Base-by-base conservation (phyloP, 2,329 filamentous ascomycete genomes). In the Colletotrichum lindemuthianum region DNA sequence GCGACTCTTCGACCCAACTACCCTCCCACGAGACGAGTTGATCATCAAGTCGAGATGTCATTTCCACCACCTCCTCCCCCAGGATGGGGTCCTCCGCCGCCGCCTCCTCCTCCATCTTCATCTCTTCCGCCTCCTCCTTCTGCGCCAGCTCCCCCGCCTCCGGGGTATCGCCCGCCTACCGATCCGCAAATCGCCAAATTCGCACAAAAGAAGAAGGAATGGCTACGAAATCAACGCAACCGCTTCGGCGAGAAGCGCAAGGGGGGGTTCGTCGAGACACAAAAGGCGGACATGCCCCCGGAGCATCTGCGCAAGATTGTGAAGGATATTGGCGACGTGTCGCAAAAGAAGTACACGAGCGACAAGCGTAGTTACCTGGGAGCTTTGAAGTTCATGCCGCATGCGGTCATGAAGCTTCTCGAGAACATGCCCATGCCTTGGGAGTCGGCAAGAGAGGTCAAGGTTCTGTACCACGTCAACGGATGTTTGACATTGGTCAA, bases 371-470 rank as follows among this genome's bases (percentile, higher is more conserved):
- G 94, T 79, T 99, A 99, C 77, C 86, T 99, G 51, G 96, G 96
- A 68, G 96, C 96, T 39, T 81, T 99, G 68, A 99, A 99, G 81
- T 99, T 97, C 81, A 99, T 99, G 96, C 96, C 96, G 1, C 96
- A 99, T 76, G 96, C 96, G 6, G 96, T 99, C 10, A 81, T 99
- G 81, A 99, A 99, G 82, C 85, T 99, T 32, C 79, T 99, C 60
- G 96, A 99, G 82, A 99, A 99, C 73, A 99, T 99, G 96, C 96
- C 96, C 4, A 99, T 99, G 96, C 96, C 96, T 0, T 99, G 96
- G 96, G 96, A 99, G 81, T 96, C 93, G 61, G 89, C 93, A 33
- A 88, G 94, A 68, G 96, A 99, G 74, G 96, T 99, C 67, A 98
- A 98, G 80, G 96, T 99, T 34, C 84, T 99, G 11, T 99, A 99